Percentiles rank a stretch among this genome's conserved stretches.
phyloP scores from a whole-genome alignment of 2,329 filamentous ascomycete genomes.

The Trichophyton equinum region DNA sequence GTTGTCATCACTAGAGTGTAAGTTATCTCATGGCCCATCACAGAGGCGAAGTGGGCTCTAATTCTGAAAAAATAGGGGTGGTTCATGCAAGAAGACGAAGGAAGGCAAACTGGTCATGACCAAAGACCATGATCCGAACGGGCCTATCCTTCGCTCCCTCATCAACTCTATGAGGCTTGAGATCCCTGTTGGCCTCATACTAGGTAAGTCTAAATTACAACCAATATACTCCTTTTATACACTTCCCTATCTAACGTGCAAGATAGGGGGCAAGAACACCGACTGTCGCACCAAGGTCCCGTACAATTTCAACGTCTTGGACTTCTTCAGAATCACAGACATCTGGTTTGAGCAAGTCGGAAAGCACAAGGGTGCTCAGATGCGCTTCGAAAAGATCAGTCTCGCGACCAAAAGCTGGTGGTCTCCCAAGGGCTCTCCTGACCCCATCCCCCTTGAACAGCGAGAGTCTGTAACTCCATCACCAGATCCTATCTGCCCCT shows the following conservation, averaged over 20 bases:
- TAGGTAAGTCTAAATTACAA: constrained; percentile 30
- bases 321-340: constrained; percentile 55
- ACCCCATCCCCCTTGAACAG: constrained; percentile 19
- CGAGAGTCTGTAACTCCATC: constrained; percentile 22
- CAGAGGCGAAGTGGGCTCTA: neutral
- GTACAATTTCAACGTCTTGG: constrained; percentile 52
- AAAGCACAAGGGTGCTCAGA: constrained; percentile 37
- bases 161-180: constrained; percentile 35
- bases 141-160: constrained; percentile 29
- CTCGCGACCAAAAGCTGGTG: constrained; percentile 46
- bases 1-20: constrained; percentile 53
- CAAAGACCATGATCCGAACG: constrained; percentile 35
- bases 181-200: constrained; percentile 44
- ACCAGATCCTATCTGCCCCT: constrained; percentile 23
- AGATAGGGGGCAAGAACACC: constrained; percentile 39
- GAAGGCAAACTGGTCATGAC: constrained; percentile 30
- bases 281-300: constrained; percentile 40
- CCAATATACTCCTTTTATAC: neutral
- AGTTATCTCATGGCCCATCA: constrained; percentile 18
- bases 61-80: neutral
- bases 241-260: constrained; percentile 13
- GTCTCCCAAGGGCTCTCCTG: constrained; percentile 28
- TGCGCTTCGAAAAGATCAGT: constrained; percentile 54
- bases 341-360: constrained; percentile 52
- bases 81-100: constrained; percentile 6